Conservation (phyloP, 176 grass and related monocot genomes). For the Cocos nucifera region DNA sequence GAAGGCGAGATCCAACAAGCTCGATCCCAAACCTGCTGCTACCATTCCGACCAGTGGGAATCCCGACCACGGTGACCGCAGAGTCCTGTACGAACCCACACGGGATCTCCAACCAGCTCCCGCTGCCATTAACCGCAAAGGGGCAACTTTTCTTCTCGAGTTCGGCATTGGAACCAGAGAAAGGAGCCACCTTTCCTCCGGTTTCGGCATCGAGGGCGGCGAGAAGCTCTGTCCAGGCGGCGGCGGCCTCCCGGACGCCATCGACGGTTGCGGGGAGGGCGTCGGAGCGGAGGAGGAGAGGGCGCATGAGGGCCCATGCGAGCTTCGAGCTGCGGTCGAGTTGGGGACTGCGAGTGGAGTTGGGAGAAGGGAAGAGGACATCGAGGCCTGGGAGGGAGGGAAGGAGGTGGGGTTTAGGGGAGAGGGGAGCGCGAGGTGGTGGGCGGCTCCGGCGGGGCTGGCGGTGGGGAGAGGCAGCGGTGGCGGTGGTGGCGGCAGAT, state of each 20-base stretch:
- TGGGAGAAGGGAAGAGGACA: conserved; percentile 16
- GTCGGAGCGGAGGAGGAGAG: conserved; percentile 61
- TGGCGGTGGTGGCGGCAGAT: background rate
- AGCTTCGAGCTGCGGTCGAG: conserved; percentile 5
- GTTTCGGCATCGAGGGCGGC: conserved; percentile 10
- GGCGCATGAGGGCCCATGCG: conserved; percentile 54
- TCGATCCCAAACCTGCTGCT: conserved; percentile 45
- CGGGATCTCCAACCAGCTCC: conserved; percentile 26
- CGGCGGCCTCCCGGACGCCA: conserved; percentile 51
- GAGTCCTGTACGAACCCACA: conserved; percentile 62
- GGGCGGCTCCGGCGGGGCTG: background rate
- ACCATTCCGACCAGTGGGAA: conserved; percentile 30
- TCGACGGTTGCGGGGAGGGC: conserved; percentile 42
- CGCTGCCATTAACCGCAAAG: conserved; percentile 27
- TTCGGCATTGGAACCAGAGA: background rate
- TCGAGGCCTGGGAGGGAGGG: conserved; percentile 15
- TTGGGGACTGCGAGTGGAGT: conserved; percentile 12
- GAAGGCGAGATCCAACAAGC: conserved; percentile 39
- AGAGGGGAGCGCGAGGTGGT: conserved; percentile 22
- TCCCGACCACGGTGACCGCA: conserved; percentile 50
- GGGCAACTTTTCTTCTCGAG: conserved; percentile 26
- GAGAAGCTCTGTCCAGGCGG: conserved; percentile 43
- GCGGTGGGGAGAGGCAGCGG: background rate
- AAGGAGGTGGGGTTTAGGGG: conserved; percentile 40
- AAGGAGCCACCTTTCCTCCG: background rate